These are phyloP conservation scores for Omphalotus guepiniiformis DNA, from an alignment of 768 basidiomycete genomes.

Conservation along the genomic window DNA sequence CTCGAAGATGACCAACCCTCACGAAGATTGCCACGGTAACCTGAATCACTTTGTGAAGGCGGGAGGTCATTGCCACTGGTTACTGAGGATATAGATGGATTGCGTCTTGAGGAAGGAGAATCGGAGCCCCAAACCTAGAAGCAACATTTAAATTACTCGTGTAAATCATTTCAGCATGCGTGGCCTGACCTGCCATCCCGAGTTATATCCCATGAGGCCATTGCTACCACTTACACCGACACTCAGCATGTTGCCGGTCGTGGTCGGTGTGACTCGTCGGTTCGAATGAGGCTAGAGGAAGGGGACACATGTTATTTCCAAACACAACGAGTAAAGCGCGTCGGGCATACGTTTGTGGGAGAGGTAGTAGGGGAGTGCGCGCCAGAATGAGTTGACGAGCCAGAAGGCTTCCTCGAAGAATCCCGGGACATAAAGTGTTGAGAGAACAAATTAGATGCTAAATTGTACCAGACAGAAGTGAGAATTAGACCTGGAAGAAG, in stretches of 20 bases:
- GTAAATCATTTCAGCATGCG: constrained; percentile 8
- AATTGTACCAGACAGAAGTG: not conserved
- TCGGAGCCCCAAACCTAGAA: constrained; percentile 57
- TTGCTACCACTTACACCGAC: constrained; percentile 44
- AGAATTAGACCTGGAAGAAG: constrained; percentile 14
- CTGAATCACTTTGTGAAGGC: constrained; percentile 39
- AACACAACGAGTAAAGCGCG: constrained; percentile 9
- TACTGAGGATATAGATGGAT: constrained; percentile 59
- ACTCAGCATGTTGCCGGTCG: constrained; percentile 47
- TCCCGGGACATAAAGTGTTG: constrained; percentile 34
- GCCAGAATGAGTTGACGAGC: constrained; percentile 61
- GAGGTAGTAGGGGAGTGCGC: constrained; percentile 60
- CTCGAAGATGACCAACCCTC: constrained; percentile 52
- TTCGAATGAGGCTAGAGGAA: constrained; percentile 33
- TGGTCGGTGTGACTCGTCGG: constrained; percentile 40
- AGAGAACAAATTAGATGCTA: constrained; percentile 11
- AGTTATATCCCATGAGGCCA: constrained; percentile 48
- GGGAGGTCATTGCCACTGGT: constrained; percentile 48
- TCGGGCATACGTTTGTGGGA: constrained; percentile 48
- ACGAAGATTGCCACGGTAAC: constrained; percentile 39
- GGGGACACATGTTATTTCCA: constrained; percentile 9
- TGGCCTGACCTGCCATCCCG: constrained; percentile 62
- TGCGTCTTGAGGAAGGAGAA: constrained; percentile 47
- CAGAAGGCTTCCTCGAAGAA: constrained; percentile 63
- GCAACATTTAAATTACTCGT: constrained; percentile 11